Percentiles rank a stretch among this genome's conserved stretches.
phyloP scores from a whole-genome alignment of 257 asterid species.

The Henckelia pumila region DNA sequence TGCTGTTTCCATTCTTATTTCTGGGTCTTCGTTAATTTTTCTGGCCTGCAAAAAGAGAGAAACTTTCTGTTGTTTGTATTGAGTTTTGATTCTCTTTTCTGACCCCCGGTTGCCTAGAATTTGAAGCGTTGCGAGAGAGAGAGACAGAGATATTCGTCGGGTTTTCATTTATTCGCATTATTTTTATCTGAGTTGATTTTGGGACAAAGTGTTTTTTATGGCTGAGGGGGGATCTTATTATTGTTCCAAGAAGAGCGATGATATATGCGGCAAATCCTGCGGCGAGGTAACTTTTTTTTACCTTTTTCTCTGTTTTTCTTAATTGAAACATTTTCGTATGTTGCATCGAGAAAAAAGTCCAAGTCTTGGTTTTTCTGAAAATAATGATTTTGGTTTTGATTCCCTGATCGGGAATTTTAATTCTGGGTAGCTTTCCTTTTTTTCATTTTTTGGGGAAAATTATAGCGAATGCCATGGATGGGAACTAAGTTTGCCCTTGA shows the following conservation, averaged over 20 bases:
- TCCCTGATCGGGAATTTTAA: neutral
- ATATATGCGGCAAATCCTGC: conserved; percentile 42
- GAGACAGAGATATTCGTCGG: neutral
- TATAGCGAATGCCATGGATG: neutral
- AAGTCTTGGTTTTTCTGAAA: neutral
- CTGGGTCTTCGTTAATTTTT: neutral
- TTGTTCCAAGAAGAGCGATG: conserved; percentile 57
- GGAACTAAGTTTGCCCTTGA: neutral
- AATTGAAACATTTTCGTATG: neutral
- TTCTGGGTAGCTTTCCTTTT: neutral
- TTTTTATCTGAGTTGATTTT: conserved; percentile 14
- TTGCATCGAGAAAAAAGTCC: neutral
- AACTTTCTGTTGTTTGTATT: neutral
- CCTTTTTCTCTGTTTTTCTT: neutral
- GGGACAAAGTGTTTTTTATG: conserved; percentile 41
- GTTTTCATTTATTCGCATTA: neutral
- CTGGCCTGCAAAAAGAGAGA: neutral
- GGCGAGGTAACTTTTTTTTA: conserved; percentile 35
- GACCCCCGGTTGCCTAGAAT: neutral
- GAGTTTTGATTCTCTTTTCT: neutral
- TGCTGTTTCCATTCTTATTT: neutral
- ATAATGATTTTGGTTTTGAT: too few relatives aligned
- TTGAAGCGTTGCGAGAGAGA: neutral
- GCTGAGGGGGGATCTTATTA: conserved; percentile 60
- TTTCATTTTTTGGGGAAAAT: neutral